Conservation (phyloP, 768 basidiomycete species). For the Fistulinella prunicolor region DNA sequence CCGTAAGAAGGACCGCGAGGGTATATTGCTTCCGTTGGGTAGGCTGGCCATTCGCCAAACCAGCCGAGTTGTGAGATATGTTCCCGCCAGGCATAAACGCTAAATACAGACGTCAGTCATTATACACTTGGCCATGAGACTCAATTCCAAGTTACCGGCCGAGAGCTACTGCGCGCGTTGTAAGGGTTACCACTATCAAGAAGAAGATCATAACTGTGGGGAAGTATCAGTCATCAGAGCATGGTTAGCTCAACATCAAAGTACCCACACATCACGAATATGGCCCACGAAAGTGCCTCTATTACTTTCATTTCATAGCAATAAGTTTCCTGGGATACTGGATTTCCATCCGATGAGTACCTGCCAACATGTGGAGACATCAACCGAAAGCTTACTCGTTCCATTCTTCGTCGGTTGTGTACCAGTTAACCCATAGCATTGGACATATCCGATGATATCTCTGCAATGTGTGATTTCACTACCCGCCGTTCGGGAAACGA, state of each 20-base stretch:
- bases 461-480: slow-evolving; percentile 34
- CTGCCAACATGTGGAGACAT: not conserved
- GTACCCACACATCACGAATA: slow-evolving; percentile 52
- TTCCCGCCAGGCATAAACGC: slow-evolving; percentile 32
- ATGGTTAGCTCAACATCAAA: slow-evolving; percentile 1
- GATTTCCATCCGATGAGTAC: slow-evolving; percentile 5
- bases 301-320: slow-evolving; percentile 82
- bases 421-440: slow-evolving; percentile 53
- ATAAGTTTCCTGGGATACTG: slow-evolving; percentile 54
- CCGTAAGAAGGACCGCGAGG: slow-evolving; percentile 22
- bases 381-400: slow-evolving; percentile 40
- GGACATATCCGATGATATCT: slow-evolving; percentile 63
- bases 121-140: not conserved
- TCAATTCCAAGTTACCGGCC: slow-evolving; percentile 25
- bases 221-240: not conserved
- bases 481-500: not conserved
- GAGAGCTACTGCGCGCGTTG: slow-evolving; percentile 35
- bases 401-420: slow-evolving; percentile 50
- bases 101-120: slow-evolving; percentile 5
- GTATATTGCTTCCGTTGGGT: slow-evolving; percentile 31
- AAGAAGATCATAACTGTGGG: slow-evolving; percentile 46
- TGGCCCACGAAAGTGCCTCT: slow-evolving; percentile 75
- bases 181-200: slow-evolving; percentile 53
- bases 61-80: slow-evolving; percentile 62
- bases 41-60: slow-evolving; percentile 72